These are phyloP conservation scores for Puccinellia tenuiflora DNA, from an alignment of 176 grass and related monocot species.

Conservation along the genomic window DNA sequence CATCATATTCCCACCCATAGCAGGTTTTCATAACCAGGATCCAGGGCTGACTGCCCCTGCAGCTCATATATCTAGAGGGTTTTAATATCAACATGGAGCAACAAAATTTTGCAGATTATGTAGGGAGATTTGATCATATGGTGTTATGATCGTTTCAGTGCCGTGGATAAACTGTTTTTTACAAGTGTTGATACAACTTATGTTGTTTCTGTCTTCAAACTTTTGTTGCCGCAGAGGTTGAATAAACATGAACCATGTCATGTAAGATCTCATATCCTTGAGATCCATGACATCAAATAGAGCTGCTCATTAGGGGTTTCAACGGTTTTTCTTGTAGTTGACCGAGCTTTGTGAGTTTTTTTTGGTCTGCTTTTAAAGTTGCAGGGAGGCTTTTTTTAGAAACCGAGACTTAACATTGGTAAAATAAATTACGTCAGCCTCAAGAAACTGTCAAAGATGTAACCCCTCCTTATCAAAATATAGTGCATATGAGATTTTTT, in stretches of 20 bases:
- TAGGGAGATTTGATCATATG: background rate
- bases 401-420: no score
- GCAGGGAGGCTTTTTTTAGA: no score
- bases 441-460: no score
- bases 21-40: background rate
- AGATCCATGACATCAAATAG: background rate
- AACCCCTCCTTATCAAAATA: no score
- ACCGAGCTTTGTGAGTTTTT: background rate
- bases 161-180: background rate
- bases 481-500: no score
- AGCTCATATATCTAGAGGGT: background rate
- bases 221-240: background rate
- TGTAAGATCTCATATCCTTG: background rate
- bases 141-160: background rate
- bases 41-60: background rate
- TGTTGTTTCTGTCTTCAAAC: background rate
- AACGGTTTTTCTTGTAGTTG: background rate
- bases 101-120: background rate
- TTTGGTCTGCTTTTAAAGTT: no score
- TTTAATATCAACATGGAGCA: background rate
- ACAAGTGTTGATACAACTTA: background rate
- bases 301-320: background rate
- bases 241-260: background rate
- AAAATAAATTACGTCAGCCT: no score
- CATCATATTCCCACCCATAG: background rate